phyloP scores from a whole-genome alignment of 148 eudicot species.

The Heliosperma pusillum region DNA sequence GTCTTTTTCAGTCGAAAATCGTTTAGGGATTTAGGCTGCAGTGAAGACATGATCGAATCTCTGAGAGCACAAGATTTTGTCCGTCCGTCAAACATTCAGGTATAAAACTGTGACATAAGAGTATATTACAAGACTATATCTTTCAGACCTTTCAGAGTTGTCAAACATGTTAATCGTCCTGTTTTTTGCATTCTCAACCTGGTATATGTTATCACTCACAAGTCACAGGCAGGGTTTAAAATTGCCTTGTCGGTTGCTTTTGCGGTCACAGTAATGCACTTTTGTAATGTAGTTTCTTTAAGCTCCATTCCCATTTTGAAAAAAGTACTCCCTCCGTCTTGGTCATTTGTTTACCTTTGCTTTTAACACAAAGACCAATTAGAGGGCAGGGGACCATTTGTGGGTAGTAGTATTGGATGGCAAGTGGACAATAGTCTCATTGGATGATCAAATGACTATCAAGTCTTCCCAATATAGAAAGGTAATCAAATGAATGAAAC shows the following conservation, averaged over 20 bases:
- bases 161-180: constrained; percentile 9
- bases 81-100: constrained; percentile 90
- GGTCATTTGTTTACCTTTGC: too few relatives aligned
- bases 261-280: neutral
- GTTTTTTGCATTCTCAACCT: neutral
- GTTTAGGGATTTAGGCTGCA: constrained; percentile 65
- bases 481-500: too few relatives aligned
- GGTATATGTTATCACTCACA: neutral
- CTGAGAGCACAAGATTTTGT: constrained; percentile 48
- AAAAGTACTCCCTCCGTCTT: too few relatives aligned
- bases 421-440: too few relatives aligned
- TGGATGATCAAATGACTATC: too few relatives aligned
- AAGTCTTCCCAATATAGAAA: too few relatives aligned
- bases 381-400: too few relatives aligned
- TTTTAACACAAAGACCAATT: too few relatives aligned
- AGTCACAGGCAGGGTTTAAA: neutral
- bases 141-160: neutral
- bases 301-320: neutral
- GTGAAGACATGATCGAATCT: constrained; percentile 55
- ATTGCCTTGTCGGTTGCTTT: neutral
- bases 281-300: neutral
- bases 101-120: constrained; percentile 12
- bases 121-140: neutral
- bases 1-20: constrained; percentile 73
- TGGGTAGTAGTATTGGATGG: too few relatives aligned